Conservation (phyloP, 805 yeast species). For the Hermanozyma aechmeae region DNA sequence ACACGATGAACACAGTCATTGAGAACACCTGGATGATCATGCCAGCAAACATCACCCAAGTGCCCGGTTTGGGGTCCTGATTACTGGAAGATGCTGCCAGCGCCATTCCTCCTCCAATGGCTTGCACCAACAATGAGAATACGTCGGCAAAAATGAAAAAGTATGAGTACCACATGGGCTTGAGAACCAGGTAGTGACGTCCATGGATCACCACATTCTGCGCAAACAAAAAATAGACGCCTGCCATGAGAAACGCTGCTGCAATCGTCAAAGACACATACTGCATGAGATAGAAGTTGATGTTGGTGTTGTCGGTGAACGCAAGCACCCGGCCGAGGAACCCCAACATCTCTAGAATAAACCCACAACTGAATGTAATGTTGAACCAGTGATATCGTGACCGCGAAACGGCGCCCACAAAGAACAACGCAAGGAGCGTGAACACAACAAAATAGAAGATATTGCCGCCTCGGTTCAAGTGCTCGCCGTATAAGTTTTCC, state of each 20-base stretch:
- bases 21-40: constrained; percentile 28
- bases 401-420: constrained; percentile 15
- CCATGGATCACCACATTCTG: constrained; percentile 31
- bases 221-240: constrained; percentile 31
- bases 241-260: constrained; percentile 37
- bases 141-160: constrained; percentile 30
- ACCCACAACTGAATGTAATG: constrained; percentile 27
- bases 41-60: constrained; percentile 29
- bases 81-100: constrained; percentile 16
- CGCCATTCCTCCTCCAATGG: constrained; percentile 31
- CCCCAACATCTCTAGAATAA: constrained; percentile 26
- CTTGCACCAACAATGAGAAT: constrained; percentile 28
- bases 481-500: constrained; percentile 19
- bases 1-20: constrained; percentile 25
- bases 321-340: constrained; percentile 28
- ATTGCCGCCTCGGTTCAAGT: constrained; percentile 21
- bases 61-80: constrained; percentile 20
- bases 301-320: constrained; percentile 13
- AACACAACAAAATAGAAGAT: constrained; percentile 21
- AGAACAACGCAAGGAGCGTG: constrained; percentile 14
- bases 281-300: constrained; percentile 20
- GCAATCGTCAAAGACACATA: constrained; percentile 27
- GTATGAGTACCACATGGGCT: constrained; percentile 37
- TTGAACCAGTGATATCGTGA: constrained; percentile 33
- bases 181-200: constrained; percentile 24